phyloP scores from a whole-genome alignment of 148 eudicot genomes.

The Arbutus unedo region DNA sequence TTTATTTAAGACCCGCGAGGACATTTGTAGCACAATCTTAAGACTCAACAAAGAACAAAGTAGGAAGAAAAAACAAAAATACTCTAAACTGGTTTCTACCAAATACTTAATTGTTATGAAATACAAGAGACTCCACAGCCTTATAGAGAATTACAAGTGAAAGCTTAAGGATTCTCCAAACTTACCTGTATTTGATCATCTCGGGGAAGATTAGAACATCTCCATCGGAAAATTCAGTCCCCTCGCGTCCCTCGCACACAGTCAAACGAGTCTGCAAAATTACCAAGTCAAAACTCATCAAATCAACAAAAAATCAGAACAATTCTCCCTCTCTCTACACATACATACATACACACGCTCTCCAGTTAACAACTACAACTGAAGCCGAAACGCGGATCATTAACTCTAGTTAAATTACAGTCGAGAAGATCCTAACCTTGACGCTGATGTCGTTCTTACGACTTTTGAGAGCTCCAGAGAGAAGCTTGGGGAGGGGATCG shows the following conservation, averaged over 20 bases:
- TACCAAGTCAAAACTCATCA: conserved; percentile 8
- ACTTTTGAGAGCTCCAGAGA: conserved; percentile 50
- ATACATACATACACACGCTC: neutral
- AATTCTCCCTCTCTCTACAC: neutral
- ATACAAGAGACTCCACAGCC: neutral
- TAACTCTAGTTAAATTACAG: neutral
- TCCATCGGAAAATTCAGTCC: conserved; percentile 54
- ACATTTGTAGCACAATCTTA: neutral
- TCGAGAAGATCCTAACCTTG: conserved; percentile 26
- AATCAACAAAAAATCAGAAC: neutral
- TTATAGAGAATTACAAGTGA: neutral
- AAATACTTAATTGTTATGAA: neutral
- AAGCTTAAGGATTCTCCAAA: neutral
- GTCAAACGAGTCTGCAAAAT: conserved; percentile 73
- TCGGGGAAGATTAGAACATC: conserved; percentile 87
- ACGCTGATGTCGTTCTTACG: conserved; percentile 51
- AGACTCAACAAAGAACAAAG: neutral
- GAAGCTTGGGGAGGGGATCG: conserved; percentile 68
- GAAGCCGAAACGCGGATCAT: neutral
- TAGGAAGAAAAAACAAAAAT: neutral
- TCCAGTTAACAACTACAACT: neutral
- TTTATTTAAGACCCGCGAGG: no score
- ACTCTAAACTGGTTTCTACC: neutral
- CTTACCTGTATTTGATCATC: conserved; percentile 83
- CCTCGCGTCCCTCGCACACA: conserved; percentile 58